phyloP scores from a whole-genome alignment of 345 rosid genomes.

The Sisymbrium altissimum region DNA sequence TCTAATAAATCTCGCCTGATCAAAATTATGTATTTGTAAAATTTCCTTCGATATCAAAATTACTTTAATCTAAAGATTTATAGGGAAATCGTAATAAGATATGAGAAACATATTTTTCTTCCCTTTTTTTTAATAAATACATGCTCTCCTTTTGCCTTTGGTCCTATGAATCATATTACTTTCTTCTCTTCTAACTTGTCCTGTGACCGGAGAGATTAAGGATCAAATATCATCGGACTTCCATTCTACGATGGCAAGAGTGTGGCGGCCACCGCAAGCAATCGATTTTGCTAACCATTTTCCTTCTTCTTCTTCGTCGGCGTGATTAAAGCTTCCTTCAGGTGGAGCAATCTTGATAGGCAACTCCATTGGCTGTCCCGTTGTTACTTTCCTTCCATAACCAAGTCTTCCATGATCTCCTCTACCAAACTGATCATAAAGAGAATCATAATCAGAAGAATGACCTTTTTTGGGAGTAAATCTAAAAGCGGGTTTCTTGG shows the following conservation, averaged over 20 bases:
- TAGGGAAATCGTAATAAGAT: constrained; percentile 2
- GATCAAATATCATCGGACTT: constrained; percentile 29
- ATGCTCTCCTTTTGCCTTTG: background rate
- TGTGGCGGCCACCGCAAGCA: no score
- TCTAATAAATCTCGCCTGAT: background rate
- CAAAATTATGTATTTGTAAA: background rate
- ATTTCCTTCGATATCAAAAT: background rate
- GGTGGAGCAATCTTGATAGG: constrained; percentile 66
- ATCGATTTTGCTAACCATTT: no score
- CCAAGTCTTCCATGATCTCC: constrained; percentile 99
- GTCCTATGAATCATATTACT: background rate
- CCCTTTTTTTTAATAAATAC: background rate
- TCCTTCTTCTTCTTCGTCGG: no score
- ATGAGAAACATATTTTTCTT: background rate
- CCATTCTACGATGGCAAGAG: constrained; percentile 81
- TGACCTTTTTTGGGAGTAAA: background rate
- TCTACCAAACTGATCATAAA: constrained; percentile 71
- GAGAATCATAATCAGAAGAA: background rate
- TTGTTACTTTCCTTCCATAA: constrained; percentile 81
- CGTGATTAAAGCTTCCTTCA: constrained; percentile 20
- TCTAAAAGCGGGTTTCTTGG: background rate
- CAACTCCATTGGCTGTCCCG: constrained; percentile 90
- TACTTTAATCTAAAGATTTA: constrained; percentile 6
- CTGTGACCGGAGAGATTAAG: background rate
- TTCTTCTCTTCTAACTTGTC: constrained; percentile 11